Evolutionary conservation across 306 rosid species (phyloP).

Genomic region (Crotalaria pallida): DNA sequence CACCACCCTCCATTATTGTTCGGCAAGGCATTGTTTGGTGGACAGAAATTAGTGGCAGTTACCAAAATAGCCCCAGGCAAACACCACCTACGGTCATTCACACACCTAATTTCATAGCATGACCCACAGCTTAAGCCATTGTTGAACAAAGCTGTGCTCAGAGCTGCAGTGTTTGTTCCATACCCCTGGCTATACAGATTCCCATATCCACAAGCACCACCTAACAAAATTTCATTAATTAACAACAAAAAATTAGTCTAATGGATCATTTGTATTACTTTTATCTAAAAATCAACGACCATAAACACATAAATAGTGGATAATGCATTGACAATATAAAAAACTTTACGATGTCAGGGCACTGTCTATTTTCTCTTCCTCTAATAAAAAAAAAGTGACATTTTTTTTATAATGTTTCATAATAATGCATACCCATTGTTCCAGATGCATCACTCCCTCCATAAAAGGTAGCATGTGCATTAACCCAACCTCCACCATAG

Average conservation of each 20-base stretch:
- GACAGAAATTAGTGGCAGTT: conserved; percentile 97
- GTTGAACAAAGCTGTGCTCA: conserved; percentile 95
- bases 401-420: not conserved
- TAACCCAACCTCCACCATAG: conserved; percentile 64
- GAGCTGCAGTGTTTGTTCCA: conserved; percentile 96
- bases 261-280: not conserved
- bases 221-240: conserved; percentile 11
- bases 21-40: conserved; percentile 91
- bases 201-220: conserved; percentile 99
- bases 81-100: conserved; percentile 67
- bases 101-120: conserved; percentile 79
- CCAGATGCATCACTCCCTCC: conserved; percentile 99
- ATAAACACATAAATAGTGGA: too few species aligned
- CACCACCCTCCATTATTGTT: conserved; percentile 96
- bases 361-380: too few species aligned
- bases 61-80: conserved; percentile 87
- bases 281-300: too few species aligned
- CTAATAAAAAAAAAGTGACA: not conserved
- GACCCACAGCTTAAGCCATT: conserved; percentile 91
- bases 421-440: conserved; percentile 76
- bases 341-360: too few species aligned
- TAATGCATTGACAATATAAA: too few species aligned
- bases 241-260: not conserved
- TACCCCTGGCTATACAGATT: conserved; percentile 95
- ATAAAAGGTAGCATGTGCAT: conserved; percentile 94